These are phyloP conservation scores for Ascochyta clinopodiicola DNA, from an alignment of 2,329 filamentous ascomycete genomes.

Conservation along the genomic window DNA sequence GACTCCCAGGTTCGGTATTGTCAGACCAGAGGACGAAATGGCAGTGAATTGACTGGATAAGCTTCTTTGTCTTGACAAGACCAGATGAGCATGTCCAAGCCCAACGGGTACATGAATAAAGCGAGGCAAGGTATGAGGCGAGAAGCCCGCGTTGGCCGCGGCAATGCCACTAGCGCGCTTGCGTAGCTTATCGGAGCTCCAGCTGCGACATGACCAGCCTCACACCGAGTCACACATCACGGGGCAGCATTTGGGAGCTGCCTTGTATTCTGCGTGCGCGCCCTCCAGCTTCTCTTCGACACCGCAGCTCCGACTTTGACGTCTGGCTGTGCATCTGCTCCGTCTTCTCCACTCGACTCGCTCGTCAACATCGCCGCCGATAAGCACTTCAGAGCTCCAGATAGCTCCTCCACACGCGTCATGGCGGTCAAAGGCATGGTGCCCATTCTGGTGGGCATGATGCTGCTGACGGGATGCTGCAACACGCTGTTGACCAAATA, in stretches of 20 bases:
- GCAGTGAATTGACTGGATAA: background rate
- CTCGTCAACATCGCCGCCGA: background rate
- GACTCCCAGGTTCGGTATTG: background rate
- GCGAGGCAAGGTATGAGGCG: background rate
- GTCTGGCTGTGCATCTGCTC: background rate
- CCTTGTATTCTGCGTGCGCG: slow-evolving; percentile 16
- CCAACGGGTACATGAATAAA: slow-evolving; percentile 2
- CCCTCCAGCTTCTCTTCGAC: background rate
- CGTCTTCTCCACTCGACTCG: slow-evolving; percentile 4
- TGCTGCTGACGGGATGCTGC: slow-evolving; percentile 94
- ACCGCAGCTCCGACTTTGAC: background rate
- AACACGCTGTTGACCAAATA: slow-evolving; percentile 98
- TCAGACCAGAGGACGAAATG: background rate
- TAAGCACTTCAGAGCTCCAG: slow-evolving; percentile 12
- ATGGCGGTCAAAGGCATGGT: slow-evolving; percentile 78
- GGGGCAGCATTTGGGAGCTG: slow-evolving; percentile 33
- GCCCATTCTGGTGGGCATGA: slow-evolving; percentile 90
- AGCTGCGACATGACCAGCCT: slow-evolving; percentile 33
- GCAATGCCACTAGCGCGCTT: slow-evolving; percentile 6
- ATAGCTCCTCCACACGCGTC: slow-evolving; percentile 20
- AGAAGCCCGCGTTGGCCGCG: slow-evolving; percentile 4
- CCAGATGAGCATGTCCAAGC: background rate
- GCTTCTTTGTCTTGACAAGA: background rate
- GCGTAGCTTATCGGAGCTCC: slow-evolving; percentile 33
- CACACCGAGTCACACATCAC: slow-evolving; percentile 38